A percentile compares a stretch with the other conserved stretches of the same genome.
These are phyloP conservation scores for Fraxinus americana DNA, from an alignment of 257 asterid genomes.

Conservation along the genomic window DNA sequence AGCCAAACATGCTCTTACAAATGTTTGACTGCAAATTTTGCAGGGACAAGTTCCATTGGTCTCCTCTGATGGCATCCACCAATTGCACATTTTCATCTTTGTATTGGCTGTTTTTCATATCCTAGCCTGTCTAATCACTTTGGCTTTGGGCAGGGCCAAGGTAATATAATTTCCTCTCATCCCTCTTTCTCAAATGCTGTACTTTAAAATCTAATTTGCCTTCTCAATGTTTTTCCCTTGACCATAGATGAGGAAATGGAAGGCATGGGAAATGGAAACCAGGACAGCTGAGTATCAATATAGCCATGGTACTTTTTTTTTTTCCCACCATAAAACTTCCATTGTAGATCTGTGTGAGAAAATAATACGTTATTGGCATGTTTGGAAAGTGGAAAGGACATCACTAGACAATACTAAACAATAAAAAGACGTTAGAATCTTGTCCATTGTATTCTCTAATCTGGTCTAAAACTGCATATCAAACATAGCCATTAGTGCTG, in stretches of 20 bases:
- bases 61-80: slow-evolving; percentile 74
- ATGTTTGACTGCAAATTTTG: slow-evolving; percentile 12
- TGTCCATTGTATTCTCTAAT: not conserved
- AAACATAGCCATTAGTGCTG: not conserved
- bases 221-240: no score
- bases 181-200: not conserved
- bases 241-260: slow-evolving; percentile 77
- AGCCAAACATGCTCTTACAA: not conserved
- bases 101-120: slow-evolving; percentile 59
- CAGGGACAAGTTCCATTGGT: slow-evolving; percentile 68
- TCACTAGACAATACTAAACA: not conserved
- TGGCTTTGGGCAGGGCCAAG: slow-evolving; percentile 63
- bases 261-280: slow-evolving; percentile 77
- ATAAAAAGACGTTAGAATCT: not conserved
- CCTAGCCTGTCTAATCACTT: slow-evolving; percentile 52
- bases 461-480: not conserved
- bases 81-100: slow-evolving; percentile 77
- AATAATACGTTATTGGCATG: not conserved
- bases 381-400: not conserved
- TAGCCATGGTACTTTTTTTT: slow-evolving; percentile 46
- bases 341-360: not conserved
- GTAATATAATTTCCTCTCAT: slow-evolving; percentile 28
- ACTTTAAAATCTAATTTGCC: not conserved
- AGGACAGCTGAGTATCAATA: slow-evolving; percentile 60
- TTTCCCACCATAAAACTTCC: not conserved